Percentiles rank a stretch among this genome's conserved stretches.
phyloP scores from a whole-genome alignment of 352 stramenopile species.

The Globisporangium carolinianum region DNA sequence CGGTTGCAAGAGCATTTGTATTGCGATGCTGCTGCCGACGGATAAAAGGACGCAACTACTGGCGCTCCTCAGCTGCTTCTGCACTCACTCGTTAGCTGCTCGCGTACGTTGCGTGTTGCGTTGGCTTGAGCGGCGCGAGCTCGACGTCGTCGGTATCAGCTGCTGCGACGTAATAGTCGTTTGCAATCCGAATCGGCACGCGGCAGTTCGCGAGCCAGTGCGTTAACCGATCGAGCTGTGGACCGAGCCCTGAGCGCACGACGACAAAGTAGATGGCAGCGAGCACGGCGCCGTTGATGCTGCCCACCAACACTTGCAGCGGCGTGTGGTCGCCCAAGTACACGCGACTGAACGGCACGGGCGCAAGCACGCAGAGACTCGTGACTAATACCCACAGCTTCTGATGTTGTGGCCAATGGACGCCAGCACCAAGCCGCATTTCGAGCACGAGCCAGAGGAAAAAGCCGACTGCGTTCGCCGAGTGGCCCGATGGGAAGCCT shows the following conservation, averaged over 20 bases:
- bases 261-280: constrained; percentile 37
- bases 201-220: constrained; percentile 2
- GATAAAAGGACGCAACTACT: too few species aligned
- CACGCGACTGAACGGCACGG: constrained; percentile 50
- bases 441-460: constrained; percentile 45
- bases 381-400: constrained; percentile 12
- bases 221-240: constrained; percentile 6
- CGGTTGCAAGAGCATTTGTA: too few species aligned
- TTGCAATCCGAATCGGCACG: constrained; percentile 6
- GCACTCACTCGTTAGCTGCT: not conserved
- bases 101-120: not conserved
- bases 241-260: constrained; percentile 28
- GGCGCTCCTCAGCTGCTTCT: too few species aligned
- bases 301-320: constrained; percentile 39
- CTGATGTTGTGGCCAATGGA: constrained; percentile 12
- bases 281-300: constrained; percentile 27
- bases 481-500: constrained; percentile 48
- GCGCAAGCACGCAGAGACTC: constrained; percentile 26
- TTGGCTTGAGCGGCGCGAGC: constrained; percentile 4
- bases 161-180: constrained; percentile 7
- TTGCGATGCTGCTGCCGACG: too few species aligned
- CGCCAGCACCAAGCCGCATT: constrained; percentile 26
- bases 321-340: constrained; percentile 54
- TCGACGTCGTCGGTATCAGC: not conserved
- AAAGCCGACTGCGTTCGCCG: constrained; percentile 42